Base-by-base conservation (phyloP, 441 rosid species). In the Bocquillonia castaneifolia region DNA sequence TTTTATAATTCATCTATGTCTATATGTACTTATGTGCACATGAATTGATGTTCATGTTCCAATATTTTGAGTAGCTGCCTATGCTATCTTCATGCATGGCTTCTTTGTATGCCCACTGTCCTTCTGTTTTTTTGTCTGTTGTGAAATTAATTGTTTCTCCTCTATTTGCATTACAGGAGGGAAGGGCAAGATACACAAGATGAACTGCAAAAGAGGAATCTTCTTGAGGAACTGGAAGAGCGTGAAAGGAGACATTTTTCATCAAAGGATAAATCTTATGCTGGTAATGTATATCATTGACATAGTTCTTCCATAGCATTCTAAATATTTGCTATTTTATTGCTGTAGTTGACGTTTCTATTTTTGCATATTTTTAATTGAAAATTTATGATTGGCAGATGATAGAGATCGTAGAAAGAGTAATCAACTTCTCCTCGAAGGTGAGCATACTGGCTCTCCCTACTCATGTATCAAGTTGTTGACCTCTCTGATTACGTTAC, bases 171-270 rank as follows among this genome's bases (percentile, higher is more conserved):
- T 74, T 71, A 40, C 84, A 94, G 97, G 78, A 92, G 81, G 84
- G 98, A 92, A 52, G 99, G 99, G 56, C 97, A 94, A 75, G 96
- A 92, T 64, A 94, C 96, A 37, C 84, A 83, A 25, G 96, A 90
- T 26, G 99, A 92, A 67, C 58, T 94, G 75, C 81, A 84, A 80
- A 90, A 86, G 85, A 88, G 88, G 74, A 86, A 92, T 78, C 92
- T 94, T 20, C 91, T 91, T 12, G 88, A 86, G 15, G 99, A 92
- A 85, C 91, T 94, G 26, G 97, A 92, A 64, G 94, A 92, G 10
- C 97, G 94, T 70, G 97, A 94, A 74, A 80, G 84, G 76, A 87
- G 86, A 76, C 98, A 94, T 80, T 92, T 92, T 73, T 88, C 98
- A 12, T 88, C 96, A 20, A 90, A 84, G 84, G 91, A 91, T 71